These are phyloP conservation scores for Ustilago trichophora DNA, from an alignment of 1,284 basidiomycete species.

Conservation along the genomic window DNA sequence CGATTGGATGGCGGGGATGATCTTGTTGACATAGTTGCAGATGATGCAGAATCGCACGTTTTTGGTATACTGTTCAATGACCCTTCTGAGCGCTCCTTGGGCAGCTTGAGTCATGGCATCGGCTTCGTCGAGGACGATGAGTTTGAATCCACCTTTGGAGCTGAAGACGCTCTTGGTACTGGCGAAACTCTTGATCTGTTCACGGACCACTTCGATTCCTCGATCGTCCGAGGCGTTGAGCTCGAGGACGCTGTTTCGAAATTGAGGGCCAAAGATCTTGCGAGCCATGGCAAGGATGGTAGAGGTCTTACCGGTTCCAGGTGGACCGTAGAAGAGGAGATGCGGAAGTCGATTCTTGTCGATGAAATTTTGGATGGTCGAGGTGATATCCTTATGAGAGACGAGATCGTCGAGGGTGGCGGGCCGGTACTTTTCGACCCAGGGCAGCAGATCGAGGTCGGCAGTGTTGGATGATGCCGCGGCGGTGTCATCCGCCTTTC, in stretches of 20 bases:
- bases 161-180: slow-evolving; percentile 86
- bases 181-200: slow-evolving; percentile 98
- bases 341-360: slow-evolving; percentile 93
- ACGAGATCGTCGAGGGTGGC: slow-evolving; percentile 62
- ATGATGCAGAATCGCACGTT: slow-evolving; percentile 99
- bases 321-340: slow-evolving; percentile 95
- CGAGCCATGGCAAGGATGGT: slow-evolving; percentile 96
- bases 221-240: slow-evolving; percentile 97
- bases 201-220: slow-evolving; percentile 96
- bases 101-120: slow-evolving; percentile 99
- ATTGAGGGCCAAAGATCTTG: slow-evolving; percentile 85
- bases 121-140: slow-evolving; percentile 97
- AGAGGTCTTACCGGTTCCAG: slow-evolving; percentile 95
- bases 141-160: slow-evolving; percentile 76
- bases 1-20: slow-evolving; percentile 96
- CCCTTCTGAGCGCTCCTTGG: slow-evolving; percentile 76
- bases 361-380: slow-evolving; percentile 77
- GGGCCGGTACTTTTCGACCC: slow-evolving; percentile 66
- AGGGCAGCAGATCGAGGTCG: slow-evolving; percentile 46
- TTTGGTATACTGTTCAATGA: slow-evolving; percentile 98
- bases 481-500: slow-evolving; percentile 28
- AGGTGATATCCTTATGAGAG: slow-evolving; percentile 64
- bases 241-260: slow-evolving; percentile 91
- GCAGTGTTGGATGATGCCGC: slow-evolving; percentile 6
- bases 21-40: slow-evolving; percentile 99